Evolutionary conservation across 2,329 filamentous ascomycete genomes (phyloP), one percentile per base, ranked within the genome.

Genomic region (Colletotrichum sp.): DNA sequence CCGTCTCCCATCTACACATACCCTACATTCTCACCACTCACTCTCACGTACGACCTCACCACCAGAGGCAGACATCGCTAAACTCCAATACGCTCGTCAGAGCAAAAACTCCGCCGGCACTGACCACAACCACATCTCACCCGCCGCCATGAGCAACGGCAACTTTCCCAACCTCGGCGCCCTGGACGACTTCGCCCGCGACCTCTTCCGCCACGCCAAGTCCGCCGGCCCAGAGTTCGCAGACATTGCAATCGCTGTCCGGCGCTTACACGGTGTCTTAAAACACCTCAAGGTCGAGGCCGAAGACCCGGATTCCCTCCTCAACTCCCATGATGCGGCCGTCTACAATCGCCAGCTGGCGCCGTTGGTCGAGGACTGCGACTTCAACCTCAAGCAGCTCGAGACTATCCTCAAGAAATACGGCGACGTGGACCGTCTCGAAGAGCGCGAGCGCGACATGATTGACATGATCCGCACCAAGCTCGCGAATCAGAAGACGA

Each of bases 211-310:
- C 68, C 89, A 89, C 74, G 87, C 88, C 67, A 88, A 88, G 77
- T 84, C 86, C 30, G 86, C 88, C 4, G 86, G 87, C 18, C 83
- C 86, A 4, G 85, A 88, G 56, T 90, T 91, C 73, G 85, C 85
- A 70, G 86, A 89, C 59, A 85, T 90, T 62, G 86, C 89, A 16
- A 80, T 83, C 16, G 87, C 88, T 43, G 87, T 92, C 52, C 88
- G 87, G 70, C 85, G 85, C 58, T 84, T 93, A 55, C 88, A 92
- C 78, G 87, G 87, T 7, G 88, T 89, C 14, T 84, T 93, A 8
- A 89, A 90, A 70, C 89, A 92, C 78, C 84, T 93, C 30, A 90
- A 89, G 70, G 85, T 87, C 77, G 91, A 93, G 83, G 87, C 88
- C 52, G 87, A 89, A 77, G 90, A 91, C 78, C 85, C 86, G 2